A percentile compares a stretch with the other conserved stretches of the same genome.
Conservation (phyloP, 495 filamentous ascomycete genomes). For the Xylaria sp. region DNA sequence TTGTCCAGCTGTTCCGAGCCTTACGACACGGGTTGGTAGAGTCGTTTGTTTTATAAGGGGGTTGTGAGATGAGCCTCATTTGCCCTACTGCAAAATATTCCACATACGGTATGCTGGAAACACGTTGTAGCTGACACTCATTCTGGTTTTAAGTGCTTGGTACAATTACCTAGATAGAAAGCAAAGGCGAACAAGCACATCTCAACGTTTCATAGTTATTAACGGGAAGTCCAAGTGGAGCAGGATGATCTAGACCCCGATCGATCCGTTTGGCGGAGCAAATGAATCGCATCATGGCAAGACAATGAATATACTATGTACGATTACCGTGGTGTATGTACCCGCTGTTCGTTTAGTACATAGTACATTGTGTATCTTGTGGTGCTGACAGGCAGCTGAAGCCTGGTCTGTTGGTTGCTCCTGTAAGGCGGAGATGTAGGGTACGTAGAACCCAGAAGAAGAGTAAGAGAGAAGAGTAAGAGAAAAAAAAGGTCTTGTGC, state of each 20-base stretch:
- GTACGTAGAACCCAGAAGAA: not conserved
- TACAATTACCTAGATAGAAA: not conserved
- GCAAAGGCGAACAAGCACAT: not conserved
- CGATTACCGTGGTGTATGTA: not conserved
- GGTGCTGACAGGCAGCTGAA: not conserved
- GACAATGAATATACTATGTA: constrained; percentile 6
- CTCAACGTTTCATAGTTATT: constrained; percentile 20
- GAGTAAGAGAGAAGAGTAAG: not conserved
- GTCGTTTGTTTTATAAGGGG: not conserved
- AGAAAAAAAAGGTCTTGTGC: not conserved
- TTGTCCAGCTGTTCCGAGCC: not conserved
- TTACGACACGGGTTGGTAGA: not conserved
- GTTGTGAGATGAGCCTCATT: constrained; percentile 10
- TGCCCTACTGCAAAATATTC: not conserved
- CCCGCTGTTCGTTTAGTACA: not conserved
- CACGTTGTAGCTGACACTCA: not conserved
- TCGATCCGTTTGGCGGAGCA: not conserved
- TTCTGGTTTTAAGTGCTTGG: not conserved
- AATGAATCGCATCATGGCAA: constrained; percentile 15
- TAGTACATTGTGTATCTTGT: not conserved
- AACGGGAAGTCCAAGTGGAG: not conserved
- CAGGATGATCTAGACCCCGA: constrained; percentile 10
- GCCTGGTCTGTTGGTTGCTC: not conserved
- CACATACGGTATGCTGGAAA: not conserved
- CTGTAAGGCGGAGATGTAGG: not conserved